A percentile compares a stretch with the other conserved stretches of the same genome.
phyloP scores from a whole-genome alignment of 768 basidiomycete genomes.

The Tubosaeta sp. region DNA sequence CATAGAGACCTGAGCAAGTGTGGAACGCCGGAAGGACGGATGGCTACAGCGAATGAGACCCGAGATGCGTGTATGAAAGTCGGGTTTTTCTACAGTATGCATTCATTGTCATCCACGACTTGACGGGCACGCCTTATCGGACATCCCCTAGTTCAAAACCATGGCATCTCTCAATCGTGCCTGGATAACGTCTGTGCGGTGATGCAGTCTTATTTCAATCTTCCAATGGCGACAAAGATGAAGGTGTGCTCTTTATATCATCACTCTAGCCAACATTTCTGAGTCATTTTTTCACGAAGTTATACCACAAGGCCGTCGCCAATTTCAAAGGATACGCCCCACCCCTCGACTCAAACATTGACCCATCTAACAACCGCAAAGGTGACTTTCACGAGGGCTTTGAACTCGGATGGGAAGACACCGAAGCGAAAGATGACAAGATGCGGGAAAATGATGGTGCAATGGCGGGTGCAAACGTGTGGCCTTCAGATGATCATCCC shows the following conservation, averaged over 20 bases:
- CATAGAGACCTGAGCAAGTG: slow-evolving; percentile 20
- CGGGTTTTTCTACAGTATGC: slow-evolving; percentile 79
- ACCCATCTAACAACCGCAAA: slow-evolving; percentile 55
- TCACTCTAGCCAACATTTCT: not conserved
- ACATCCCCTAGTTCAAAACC: slow-evolving; percentile 59
- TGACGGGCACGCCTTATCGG: not conserved
- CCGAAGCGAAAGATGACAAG: slow-evolving; percentile 29
- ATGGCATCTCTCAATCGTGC: slow-evolving; percentile 57
- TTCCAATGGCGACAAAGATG: slow-evolving; percentile 61
- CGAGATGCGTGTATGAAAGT: slow-evolving; percentile 75
- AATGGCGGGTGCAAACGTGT: slow-evolving; percentile 73
- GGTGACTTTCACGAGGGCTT: slow-evolving; percentile 93
- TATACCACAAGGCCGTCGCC: slow-evolving; percentile 60
- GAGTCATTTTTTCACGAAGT: slow-evolving; percentile 33
- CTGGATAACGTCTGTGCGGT: slow-evolving; percentile 44
- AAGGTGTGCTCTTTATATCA: slow-evolving; percentile 37
- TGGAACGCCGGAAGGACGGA: slow-evolving; percentile 30
- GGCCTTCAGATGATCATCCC: slow-evolving; percentile 62
- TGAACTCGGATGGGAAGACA: slow-evolving; percentile 72
- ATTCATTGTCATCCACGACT: not conserved
- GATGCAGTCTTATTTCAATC: slow-evolving; percentile 62
- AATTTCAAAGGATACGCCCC: slow-evolving; percentile 79
- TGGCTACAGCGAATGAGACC: slow-evolving; percentile 51
- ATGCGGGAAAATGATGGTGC: slow-evolving; percentile 41
- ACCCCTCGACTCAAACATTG: slow-evolving; percentile 67